Base-by-base conservation (phyloP, 345 rosid genomes). In the Abelmoschus esculentus region DNA sequence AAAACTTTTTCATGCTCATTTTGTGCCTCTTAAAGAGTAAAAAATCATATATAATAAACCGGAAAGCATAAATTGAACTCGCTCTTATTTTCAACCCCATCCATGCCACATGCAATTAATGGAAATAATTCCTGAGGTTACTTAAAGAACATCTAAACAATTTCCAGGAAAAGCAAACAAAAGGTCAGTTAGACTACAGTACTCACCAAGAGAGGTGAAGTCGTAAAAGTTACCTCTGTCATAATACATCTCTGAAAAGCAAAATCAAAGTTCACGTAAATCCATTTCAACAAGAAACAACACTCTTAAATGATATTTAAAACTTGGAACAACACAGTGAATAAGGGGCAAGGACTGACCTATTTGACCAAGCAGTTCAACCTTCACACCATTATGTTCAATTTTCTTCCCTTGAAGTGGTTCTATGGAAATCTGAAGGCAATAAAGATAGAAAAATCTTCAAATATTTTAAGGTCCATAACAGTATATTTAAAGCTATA, bases 321-420 rank as follows among this genome's bases (percentile, higher is more conserved):
- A 32, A 53, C 11, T 32, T 68, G 47, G 28, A 15, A 36, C 34
- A 5, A 31, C 15, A 29, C 58, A 66, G 2, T n/a, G 59, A 66
- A 26, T 42, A 49, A 49, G 57, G 29, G 55, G 32, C 64, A 74
- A 61, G 7, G 11, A 69, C 82, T 73, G 66, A 89, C 97, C 96
- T 80, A 91, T 95, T 80, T 95, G 99, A 79, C 97, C 98, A 71
- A 95, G 96, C 71, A 95, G 96, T 77, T 95, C 98, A 77, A 91
- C 87, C 85, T 91, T 95, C 15, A 91, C 86, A 75, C 99, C 98
- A 77, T 90, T 91, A 75, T 91, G 99, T 69, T 95, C 99, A 65
- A 91, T 86, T 75, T 90, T 95, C 75, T 91, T 90, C 86, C 98
- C 99, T 79, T 81, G 96, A 81, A 82, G 71, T 72, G 97, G 98